phyloP scores from a whole-genome alignment of 768 basidiomycete species.

The Punctularia strigosozonata region DNA sequence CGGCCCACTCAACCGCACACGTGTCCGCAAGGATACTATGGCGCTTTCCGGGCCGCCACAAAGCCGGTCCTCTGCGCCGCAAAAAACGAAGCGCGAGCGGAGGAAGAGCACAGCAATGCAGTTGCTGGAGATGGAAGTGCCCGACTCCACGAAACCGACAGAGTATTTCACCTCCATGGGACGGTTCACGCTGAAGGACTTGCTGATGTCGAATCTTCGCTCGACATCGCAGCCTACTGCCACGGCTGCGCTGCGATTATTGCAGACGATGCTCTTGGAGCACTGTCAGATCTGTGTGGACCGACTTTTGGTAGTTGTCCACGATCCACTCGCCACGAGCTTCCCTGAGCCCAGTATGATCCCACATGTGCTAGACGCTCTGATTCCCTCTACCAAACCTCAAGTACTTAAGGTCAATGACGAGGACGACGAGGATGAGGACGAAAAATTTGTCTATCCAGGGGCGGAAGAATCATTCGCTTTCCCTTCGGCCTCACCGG shows the following conservation, averaged over 20 bases:
- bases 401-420: constrained; percentile 1
- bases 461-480: constrained; percentile 20
- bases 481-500: constrained; percentile 4
- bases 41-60: constrained; percentile 29
- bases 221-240: constrained; percentile 54
- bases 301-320: constrained; percentile 57
- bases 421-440: constrained; percentile 31
- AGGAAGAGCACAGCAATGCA: constrained; percentile 85
- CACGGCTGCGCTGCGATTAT: constrained; percentile 69
- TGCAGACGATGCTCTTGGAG: constrained; percentile 61
- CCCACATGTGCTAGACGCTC: constrained; percentile 3
- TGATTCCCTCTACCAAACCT: background rate
- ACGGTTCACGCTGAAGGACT: constrained; percentile 85
- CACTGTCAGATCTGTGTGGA: constrained; percentile 58
- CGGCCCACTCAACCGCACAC: constrained; percentile 42
- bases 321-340: constrained; percentile 61
- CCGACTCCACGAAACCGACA: constrained; percentile 54
- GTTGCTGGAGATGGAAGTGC: constrained; percentile 79
- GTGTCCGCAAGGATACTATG: constrained; percentile 28
- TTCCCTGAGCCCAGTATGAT: constrained; percentile 52
- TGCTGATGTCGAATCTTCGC: constrained; percentile 68
- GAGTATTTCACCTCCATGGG: constrained; percentile 83
- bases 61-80: constrained; percentile 20
- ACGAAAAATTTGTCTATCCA: constrained; percentile 40
- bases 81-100: constrained; percentile 35